Base-by-base conservation (phyloP, 495 filamentous ascomycete species). In the Hyphodiscus hymeniophilus region DNA sequence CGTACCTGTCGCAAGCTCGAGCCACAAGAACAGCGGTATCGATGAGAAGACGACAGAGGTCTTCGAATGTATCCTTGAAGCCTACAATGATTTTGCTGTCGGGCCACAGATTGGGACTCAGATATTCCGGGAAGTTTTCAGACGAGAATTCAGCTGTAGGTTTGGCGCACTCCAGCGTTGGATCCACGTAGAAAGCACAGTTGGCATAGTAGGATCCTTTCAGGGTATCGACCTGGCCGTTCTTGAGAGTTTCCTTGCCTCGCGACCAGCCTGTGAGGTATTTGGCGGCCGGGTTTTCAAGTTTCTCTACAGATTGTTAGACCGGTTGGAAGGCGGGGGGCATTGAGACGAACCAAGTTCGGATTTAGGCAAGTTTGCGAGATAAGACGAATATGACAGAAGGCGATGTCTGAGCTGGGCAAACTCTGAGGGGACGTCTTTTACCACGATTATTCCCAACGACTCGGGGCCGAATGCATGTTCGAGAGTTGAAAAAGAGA, bases 151-250 rank as follows among this genome's bases (percentile, higher is more conserved):
- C 67, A 4, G 67, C 66, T 2, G 81, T 75, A 2, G 73, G 74
- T 17, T 59, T 73, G 6, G 82, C 80, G 39, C 75, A 76, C 10
- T 79, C 69, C 4, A 88, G 69, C 2, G 57, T 47, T 2, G 79
- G 71, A 51, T 86, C 76, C 41, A 90, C 79, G 63, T 92, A 91
- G 72, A 95, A 96, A 42, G 86, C 86, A 64, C 89, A 95, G 67
- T 97, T 96, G 61, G 90, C 83, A 63, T 97, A 99, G 73, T 85
- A 99, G 15, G 88, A 94, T 45, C 92, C 92, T 69, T 99, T 99
- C 10, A 86, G 75, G 4, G 85, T 95, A 58, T 99, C 92, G 54
- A 89, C 87, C 48, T 83, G 81, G 50, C 90, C 88, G 59, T 85
- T 81, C 54, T 87, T 86, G 40, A 97, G 79, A n/a, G 85, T 92